A percentile compares a stretch with the other conserved stretches of the same genome.
Evolutionary conservation across 1,284 basidiomycete genomes (phyloP).

Genomic region (Cutaneotrichosporon dermatis): DNA sequence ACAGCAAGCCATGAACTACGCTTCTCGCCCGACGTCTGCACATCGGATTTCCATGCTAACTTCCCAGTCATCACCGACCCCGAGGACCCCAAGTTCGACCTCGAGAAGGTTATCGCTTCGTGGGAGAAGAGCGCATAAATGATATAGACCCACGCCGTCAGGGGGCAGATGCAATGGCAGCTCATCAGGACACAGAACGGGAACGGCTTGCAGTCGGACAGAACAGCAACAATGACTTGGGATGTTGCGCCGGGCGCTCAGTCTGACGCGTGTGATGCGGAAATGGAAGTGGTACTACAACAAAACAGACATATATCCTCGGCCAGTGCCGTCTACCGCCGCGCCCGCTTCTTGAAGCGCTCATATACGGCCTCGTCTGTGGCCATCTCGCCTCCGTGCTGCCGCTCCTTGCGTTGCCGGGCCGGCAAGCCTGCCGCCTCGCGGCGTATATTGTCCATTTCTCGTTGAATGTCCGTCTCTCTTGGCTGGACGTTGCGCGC

Average conservation of each 20-base stretch:
- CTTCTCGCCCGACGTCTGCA: no score
- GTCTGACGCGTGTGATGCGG: no score
- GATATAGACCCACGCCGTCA: conserved; percentile 11
- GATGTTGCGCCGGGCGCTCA: neutral
- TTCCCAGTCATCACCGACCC: conserved; percentile 78
- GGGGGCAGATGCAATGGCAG: conserved; percentile 16
- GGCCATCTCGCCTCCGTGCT: conserved; percentile 60
- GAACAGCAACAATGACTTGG: neutral
- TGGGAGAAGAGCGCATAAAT: conserved; percentile 40
- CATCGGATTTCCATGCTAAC: no score
- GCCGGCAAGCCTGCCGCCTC: conserved; percentile 68
- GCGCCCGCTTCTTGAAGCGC: conserved; percentile 48
- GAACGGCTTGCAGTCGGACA: neutral
- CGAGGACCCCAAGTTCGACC: conserved; percentile 91
- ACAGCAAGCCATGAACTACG: no score
- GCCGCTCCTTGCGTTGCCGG: conserved; percentile 51
- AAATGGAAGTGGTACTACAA: conserved; percentile 3
- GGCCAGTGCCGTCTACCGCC: neutral
- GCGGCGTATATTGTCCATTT: conserved; percentile 74
- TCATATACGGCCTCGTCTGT: conserved; percentile 79
- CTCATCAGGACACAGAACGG: conserved; percentile 1
- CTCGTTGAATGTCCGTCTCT: conserved; percentile 75
- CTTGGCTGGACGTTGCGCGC: conserved; percentile 69
- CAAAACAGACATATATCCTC: neutral
- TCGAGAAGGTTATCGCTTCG: conserved; percentile 76